These are phyloP conservation scores for Eucalyptus sideroxylon DNA, from an alignment of 345 rosid genomes.

Conservation along the genomic window DNA sequence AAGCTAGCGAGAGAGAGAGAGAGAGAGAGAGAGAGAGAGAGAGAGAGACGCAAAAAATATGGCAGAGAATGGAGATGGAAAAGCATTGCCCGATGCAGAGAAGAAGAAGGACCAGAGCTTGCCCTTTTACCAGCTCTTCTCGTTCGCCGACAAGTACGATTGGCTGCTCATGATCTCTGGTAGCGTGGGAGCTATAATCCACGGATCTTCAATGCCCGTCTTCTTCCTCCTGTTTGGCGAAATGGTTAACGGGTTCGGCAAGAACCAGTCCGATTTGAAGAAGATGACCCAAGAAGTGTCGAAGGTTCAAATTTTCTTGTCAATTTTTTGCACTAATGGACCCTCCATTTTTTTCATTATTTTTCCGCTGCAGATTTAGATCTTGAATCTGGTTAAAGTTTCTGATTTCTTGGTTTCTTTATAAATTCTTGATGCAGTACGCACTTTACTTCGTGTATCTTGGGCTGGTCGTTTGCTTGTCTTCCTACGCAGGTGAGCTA, in stretches of 20 bases:
- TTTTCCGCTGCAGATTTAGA: not conserved
- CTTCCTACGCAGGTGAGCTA: conserved; percentile 83
- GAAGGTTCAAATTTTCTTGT: conserved; percentile 20
- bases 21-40: not conserved
- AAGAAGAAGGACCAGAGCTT: conserved; percentile 95
- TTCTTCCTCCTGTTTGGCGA: conserved; percentile 92
- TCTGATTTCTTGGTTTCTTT: not conserved
- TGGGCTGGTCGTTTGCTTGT: conserved; percentile 89
- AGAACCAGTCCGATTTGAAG: conserved; percentile 81
- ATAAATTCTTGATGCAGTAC: conserved; percentile 42
- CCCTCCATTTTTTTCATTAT: not conserved
- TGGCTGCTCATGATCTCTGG: conserved; percentile 68
- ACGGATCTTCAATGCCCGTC: conserved; percentile 97
- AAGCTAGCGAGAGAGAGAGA: not conserved
- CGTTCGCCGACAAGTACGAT: conserved; percentile 90
- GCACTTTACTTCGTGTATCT: conserved; percentile 94
- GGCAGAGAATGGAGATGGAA: conserved; percentile 34
- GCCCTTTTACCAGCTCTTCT: conserved; percentile 87
- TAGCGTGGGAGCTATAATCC: conserved; percentile 78
- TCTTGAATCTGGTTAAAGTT: not conserved
- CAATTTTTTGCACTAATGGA: not conserved
- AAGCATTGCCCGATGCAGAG: conserved; percentile 67
- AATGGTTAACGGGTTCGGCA: conserved; percentile 98
- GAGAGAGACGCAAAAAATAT: not conserved
- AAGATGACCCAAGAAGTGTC: conserved; percentile 95